phyloP scores from a whole-genome alignment of 805 yeast species.

The Pichia deserticola region DNA sequence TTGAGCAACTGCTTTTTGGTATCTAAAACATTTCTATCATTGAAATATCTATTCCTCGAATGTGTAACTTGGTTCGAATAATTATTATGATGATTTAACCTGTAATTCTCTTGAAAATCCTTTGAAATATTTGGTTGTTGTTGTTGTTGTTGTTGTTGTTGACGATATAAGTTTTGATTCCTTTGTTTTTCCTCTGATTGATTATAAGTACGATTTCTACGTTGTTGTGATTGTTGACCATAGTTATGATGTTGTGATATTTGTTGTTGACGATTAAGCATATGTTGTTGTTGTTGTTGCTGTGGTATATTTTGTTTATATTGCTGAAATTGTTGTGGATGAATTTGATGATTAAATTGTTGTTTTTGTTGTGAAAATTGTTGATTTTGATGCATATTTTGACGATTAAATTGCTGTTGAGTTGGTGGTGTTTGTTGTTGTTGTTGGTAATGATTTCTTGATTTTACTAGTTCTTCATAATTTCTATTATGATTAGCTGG shows the following conservation, averaged over 20 bases:
- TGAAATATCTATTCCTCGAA: constrained; percentile 2
- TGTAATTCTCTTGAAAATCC: constrained; percentile 1
- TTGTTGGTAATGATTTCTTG: constrained; percentile 2
- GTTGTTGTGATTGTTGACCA: constrained; percentile 1
- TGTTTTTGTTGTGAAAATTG: not conserved
- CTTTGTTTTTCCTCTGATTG: not conserved
- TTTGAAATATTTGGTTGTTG: not conserved
- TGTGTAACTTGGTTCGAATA: not conserved
- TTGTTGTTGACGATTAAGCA: not conserved
- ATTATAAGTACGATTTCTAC: not conserved
- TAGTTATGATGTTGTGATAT: constrained; percentile 2
- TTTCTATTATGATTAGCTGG: not conserved
- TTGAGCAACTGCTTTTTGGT: not conserved
- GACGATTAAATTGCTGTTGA: not conserved
- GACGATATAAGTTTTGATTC: not conserved
- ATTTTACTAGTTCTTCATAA: not conserved
- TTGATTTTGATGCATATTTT: not conserved
- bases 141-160: constrained; percentile 3
- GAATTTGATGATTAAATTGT: not conserved
- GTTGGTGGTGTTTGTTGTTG: not conserved
- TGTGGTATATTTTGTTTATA: not conserved
- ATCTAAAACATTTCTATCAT: not conserved
- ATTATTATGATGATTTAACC: not conserved
- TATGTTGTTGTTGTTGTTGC: not conserved
- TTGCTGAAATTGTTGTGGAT: not conserved